These are phyloP conservation scores for Phylloporus sp. DNA, from an alignment of 768 basidiomycete genomes.

Conservation along the genomic window DNA sequence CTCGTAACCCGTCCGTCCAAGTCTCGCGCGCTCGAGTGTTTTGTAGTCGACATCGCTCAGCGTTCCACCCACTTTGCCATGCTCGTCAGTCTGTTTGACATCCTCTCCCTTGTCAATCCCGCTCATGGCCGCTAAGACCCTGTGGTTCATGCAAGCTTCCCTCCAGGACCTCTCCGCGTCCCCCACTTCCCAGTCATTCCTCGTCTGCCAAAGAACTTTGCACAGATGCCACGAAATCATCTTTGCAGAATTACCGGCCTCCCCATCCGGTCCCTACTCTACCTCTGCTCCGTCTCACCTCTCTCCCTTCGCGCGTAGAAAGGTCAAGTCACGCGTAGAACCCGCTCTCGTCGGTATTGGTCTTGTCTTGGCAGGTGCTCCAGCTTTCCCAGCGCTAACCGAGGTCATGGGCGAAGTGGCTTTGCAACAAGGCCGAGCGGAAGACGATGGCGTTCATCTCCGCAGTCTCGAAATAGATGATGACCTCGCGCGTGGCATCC, in stretches of 20 bases:
- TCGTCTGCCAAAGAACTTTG: constrained; percentile 87
- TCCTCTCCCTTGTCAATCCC: constrained; percentile 12
- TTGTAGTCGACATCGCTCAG: constrained; percentile 84
- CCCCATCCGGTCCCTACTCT: constrained; percentile 64
- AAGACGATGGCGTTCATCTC: constrained; percentile 51
- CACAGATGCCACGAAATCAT: constrained; percentile 95
- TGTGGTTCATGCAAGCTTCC: constrained; percentile 99
- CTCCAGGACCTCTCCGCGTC: constrained; percentile 65
- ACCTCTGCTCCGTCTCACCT: constrained; percentile 48
- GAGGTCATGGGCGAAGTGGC: constrained; percentile 78
- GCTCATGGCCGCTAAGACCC: constrained; percentile 51
- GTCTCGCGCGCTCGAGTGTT: constrained; percentile 90
- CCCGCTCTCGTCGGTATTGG: constrained; percentile 86
- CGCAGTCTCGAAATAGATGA: constrained; percentile 48
- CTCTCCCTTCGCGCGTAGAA: constrained; percentile 50
- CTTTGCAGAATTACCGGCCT: constrained; percentile 78
- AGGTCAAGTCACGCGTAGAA: constrained; percentile 67
- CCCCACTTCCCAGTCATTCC: constrained; percentile 70
- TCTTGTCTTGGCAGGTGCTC: constrained; percentile 69
- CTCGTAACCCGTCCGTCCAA: constrained; percentile 89
- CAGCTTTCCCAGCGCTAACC: constrained; percentile 72
- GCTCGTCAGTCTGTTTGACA: constrained; percentile 62
- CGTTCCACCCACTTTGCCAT: constrained; percentile 94
- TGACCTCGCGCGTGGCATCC: constrained; percentile 33
- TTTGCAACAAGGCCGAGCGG: constrained; percentile 82